Evolutionary conservation across 1,139 yeast species (phyloP), one percentile per base, ranked within the genome.

Genomic region (Candida tropicalis): DNA sequence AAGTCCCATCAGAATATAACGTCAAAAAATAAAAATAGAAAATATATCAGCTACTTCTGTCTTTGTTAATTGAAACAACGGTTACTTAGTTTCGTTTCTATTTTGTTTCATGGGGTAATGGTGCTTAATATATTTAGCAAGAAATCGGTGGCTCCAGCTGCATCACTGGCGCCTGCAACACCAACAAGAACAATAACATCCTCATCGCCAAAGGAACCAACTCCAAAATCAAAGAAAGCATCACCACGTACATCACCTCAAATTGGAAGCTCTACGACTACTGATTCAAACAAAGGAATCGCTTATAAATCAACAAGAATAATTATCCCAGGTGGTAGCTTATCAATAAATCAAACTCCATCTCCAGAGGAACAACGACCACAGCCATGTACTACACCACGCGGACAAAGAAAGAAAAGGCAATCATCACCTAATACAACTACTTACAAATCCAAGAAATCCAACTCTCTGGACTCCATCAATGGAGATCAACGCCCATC

Each of bases 261-360:
- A 26, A 13, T 10, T 5, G 28, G 24, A 4, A 4, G 11, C 11
- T 10, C 18, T 12, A 10, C 12, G 12, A 11, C 29, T 16, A 5
- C 5, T 3, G 42, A 35, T 18, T 12, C 36, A 20, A 42, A 29
- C 10, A 42, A 42, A 20, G 45, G 45, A 25, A 35, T 27, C 27
- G 32, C 36, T n/a, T 42, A 42, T 27, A 39, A 23, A 8, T 42
- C 45, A 12, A 11, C 43, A 12, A 34, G 45, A 13, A 42, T 42
- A 23, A 25, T 31, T 13, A 13, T 26, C 9, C 45, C 45, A 11
- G 37, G 40, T 26, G 18, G 39, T 29, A 10, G 11, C 18, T 17
- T 11, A 16, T 13, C 35, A 5, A 12, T 17, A n/a, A 20, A 12
- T 17, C 29, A 15, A n/a, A 18, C 27, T 6, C 10, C 38, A 10